Base-by-base conservation (phyloP, 106 monocot genomes). In the Dioscorea alata region DNA sequence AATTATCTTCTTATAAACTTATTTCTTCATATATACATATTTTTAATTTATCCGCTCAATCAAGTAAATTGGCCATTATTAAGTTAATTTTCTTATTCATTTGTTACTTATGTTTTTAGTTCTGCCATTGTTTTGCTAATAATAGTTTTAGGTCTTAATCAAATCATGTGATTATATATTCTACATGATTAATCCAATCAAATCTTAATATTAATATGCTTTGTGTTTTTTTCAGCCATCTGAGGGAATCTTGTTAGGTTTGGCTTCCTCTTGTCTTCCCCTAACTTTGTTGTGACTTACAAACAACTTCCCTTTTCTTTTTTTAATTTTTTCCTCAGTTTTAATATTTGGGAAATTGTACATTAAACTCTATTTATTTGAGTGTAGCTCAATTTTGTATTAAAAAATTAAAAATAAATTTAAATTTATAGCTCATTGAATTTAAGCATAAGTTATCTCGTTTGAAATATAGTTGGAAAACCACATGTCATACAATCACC, bases 161-260 rank as follows among this genome's bases (percentile, higher is more conserved):
- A 18, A 54, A 54, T 54, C 19, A 54, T 54, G 13, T 13, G 23
- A 48, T 72, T 63, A 23, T 28, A 1, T 28, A 28, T 48, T 51
- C 23, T 49, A 48, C 6, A 15, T 64, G 57, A 54, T 15, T 54
- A 54, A 54, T 54, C 33, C 57, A 54, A 64, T 25, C 4, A 8
- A 54, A 54, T 54, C 54, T 54, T 54, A 19, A 54, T 54, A 19
- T 54, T 54, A 19, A 54, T 54, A 19, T 54, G 9, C 54, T 15
- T 54, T 19, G 5, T 54, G 18, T 54, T 19, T 54, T 19, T 54
- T 54, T 54, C 74, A 54, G 5, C 42, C 50, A 24, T 10, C 0
- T 8, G 49, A 48, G 25, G 63, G 73, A 73, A 64, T 73, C 64
- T 73, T 64, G 28, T 65, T 28, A 73, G 31, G 25, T 73, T 73